Evolutionary conservation across 2,329 filamentous ascomycete genomes (phyloP).

Genomic region (Penicillium sp.): DNA sequence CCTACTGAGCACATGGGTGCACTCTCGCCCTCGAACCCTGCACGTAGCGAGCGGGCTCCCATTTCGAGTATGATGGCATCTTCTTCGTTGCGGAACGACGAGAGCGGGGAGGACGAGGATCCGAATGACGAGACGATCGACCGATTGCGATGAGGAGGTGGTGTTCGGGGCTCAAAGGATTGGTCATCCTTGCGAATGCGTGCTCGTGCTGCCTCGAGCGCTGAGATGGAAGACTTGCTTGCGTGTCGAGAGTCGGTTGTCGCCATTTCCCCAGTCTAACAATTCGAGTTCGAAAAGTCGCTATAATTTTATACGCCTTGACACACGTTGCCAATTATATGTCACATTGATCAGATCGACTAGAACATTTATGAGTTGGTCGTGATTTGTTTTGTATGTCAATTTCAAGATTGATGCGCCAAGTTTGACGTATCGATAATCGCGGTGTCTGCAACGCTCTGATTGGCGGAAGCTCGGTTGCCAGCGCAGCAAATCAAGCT

Average conservation of each 20-base stretch:
- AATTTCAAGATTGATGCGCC: neutral
- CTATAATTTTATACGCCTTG: neutral
- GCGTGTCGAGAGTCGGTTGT: conserved; percentile 13
- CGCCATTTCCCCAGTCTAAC: conserved; percentile 3
- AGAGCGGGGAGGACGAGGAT: conserved; percentile 53
- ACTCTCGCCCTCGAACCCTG: conserved; percentile 82
- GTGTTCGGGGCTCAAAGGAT: conserved; percentile 52
- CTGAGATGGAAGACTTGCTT: conserved; percentile 16
- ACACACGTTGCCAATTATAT: neutral
- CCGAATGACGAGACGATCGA: conserved; percentile 50
- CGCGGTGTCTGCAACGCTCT: too few species aligned
- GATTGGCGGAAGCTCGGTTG: conserved; percentile 14
- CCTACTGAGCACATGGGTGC: conserved; percentile 66
- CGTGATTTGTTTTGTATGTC: neutral
- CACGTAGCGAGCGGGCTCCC: conserved; percentile 71
- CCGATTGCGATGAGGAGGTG: conserved; percentile 45
- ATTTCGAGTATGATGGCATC: conserved; percentile 80
- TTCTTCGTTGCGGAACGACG: conserved; percentile 67
- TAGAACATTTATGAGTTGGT: neutral
- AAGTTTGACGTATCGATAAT: too few species aligned
- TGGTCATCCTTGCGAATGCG: conserved; percentile 24
- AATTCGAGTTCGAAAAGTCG: neutral
- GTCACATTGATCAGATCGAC: neutral
- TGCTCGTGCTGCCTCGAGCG: conserved; percentile 17
- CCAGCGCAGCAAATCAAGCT: neutral